Evolutionary conservation across 1,284 basidiomycete genomes (phyloP), one percentile per base, ranked within the genome.

Genomic region (Cryptococcus neoformans): DNA sequence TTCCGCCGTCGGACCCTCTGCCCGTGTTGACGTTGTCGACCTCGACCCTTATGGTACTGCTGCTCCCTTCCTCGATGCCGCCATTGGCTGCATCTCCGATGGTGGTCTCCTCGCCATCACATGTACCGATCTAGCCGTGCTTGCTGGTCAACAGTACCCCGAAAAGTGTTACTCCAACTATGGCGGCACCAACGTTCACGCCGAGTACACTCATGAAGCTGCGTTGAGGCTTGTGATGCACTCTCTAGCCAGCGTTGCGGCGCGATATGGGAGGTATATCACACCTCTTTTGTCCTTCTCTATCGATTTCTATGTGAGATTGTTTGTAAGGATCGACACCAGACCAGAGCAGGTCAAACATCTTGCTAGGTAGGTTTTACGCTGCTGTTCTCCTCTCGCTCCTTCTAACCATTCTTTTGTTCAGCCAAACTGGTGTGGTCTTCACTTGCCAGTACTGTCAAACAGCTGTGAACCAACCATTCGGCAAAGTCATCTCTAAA

Each of bases 101-200:
- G 92, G 89, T 70, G 93, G 94, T 45, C 79, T 99, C 17, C 81
- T 99, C 7, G 94, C 92, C 66, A 87, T 99, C 39, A 99, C 96
- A 8, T 99, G 96, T 76, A 99, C 96, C 1, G 96, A 99, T 74
- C 81, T 96, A 58, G 86, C 92, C 7, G 92, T 99, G 6, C 82
- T 99, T 38, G 96, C 94, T 0, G 94, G 94, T 0, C 86, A 85
- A 44, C 96, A 97, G 73, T 97, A 92, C 73, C 89, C 95, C 2
- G 95, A 99, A 76, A 99, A 97, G 85, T 92, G 90, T 73, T 96
- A 86, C 76, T 87, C 92, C 0, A 95, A 95, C 69, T 99, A 99
- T 73, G 96, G 96, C 9, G 96, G 96, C n/a, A 83, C 90, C 8
- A 88, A 90, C 37, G 83, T 90, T 51, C 92, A 90, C 69, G 87